Conservation (phyloP, 345 rosid genomes). For the Mallotus nudiflorus region DNA sequence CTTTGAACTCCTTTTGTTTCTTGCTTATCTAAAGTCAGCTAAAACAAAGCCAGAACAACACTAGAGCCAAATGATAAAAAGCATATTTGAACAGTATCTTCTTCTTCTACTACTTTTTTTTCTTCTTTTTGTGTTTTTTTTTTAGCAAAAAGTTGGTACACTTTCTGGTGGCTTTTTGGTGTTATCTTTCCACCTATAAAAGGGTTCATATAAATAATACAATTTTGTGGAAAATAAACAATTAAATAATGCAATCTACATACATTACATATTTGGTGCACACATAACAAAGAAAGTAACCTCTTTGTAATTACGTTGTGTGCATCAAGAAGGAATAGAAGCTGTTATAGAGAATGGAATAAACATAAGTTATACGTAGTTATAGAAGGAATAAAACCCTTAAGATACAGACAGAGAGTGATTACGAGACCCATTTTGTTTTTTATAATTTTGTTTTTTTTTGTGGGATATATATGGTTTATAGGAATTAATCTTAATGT, state of each 20-base stretch:
- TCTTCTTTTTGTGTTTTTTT: neutral
- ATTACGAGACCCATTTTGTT: conserved; percentile 42
- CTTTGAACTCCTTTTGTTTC: neutral
- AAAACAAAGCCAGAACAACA: neutral
- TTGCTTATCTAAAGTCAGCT: conserved; percentile 23
- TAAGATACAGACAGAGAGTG: conserved; percentile 27
- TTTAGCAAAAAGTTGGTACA: conserved; percentile 13
- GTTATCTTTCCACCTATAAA: neutral
- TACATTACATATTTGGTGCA: no score
- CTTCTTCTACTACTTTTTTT: no score
- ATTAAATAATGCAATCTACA: no score
- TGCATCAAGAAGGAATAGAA: conserved; percentile 4
- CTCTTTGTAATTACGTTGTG: neutral
- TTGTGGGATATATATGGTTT: neutral
- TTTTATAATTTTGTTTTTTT: conserved; percentile 14
- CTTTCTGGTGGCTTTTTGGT: conserved; percentile 26
- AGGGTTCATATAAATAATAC: no score
- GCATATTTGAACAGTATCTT: neutral
- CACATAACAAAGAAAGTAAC: no score
- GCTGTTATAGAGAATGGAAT: no score
- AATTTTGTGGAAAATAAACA: no score
- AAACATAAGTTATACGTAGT: conserved; percentile 25
- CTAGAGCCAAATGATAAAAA: neutral
- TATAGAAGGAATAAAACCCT: conserved; percentile 31
- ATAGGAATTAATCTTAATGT: conserved; percentile 13